These are phyloP conservation scores for Platismatia glauca DNA, from an alignment of 495 filamentous ascomycete species.

Conservation along the genomic window DNA sequence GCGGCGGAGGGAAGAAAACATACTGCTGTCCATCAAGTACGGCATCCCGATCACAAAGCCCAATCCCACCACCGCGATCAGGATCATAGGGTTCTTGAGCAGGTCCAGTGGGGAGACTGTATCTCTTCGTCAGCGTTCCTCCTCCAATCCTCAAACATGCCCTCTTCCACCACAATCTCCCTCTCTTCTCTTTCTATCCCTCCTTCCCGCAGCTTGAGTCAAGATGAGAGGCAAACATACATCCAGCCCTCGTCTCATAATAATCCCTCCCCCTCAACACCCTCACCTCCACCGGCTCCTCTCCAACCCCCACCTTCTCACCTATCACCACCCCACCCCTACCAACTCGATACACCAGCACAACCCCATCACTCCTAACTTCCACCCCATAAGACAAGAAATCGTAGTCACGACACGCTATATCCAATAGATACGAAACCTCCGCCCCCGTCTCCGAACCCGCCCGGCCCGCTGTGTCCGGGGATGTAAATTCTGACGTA, in stretches of 20 bases:
- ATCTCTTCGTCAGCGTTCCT: neutral
- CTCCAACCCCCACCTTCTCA: constrained; percentile 35
- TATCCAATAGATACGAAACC: constrained; percentile 70
- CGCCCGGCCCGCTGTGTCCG: neutral
- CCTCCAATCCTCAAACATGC: neutral
- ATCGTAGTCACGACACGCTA: constrained; percentile 60
- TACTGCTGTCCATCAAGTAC: constrained; percentile 92
- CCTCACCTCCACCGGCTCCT: constrained; percentile 46
- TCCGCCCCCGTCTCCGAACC: constrained; percentile 14
- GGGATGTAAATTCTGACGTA: constrained; percentile 8
- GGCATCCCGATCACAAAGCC: constrained; percentile 80
- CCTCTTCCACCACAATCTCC: neutral
- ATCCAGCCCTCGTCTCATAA: constrained; percentile 61
- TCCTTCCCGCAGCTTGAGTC: neutral
- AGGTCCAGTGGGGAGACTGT: constrained; percentile 55
- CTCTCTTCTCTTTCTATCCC: neutral
- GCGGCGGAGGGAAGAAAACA: neutral
- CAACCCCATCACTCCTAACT: constrained; percentile 40
- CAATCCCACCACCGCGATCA: constrained; percentile 75
- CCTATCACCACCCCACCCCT: constrained; percentile 79
- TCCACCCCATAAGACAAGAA: constrained; percentile 75
- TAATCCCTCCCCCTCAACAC: constrained; percentile 57
- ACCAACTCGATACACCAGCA: constrained; percentile 56
- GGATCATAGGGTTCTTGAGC: constrained; percentile 89
- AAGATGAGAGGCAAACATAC: too few species aligned